A percentile compares a stretch with the other conserved stretches of the same genome.
These are phyloP conservation scores for Aureobasidium sp. DNA, from an alignment of 2,329 filamentous ascomycete species.

Conservation along the genomic window DNA sequence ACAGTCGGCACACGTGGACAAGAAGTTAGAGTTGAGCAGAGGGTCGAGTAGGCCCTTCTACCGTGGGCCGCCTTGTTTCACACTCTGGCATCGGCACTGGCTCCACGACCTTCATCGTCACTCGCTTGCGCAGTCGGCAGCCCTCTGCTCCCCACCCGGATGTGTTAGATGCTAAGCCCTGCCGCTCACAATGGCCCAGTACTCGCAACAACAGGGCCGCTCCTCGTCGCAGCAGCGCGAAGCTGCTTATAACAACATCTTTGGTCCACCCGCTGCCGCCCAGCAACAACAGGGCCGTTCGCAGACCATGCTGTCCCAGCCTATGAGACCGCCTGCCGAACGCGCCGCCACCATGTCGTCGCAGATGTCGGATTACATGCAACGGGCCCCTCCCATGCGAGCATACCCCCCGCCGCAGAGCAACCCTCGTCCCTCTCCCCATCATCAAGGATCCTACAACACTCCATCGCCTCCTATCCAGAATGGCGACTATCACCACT, in stretches of 20 bases:
- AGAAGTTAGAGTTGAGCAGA: constrained; percentile 3
- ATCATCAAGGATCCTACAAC: constrained; percentile 35
- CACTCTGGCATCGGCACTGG: not conserved
- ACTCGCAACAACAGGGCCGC: constrained; percentile 51
- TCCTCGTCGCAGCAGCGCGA: constrained; percentile 63
- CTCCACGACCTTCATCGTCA: not conserved
- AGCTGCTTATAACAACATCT: constrained; percentile 93
- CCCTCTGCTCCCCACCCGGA: not conserved
- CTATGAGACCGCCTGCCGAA: constrained; percentile 52
- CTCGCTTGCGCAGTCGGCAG: not conserved
- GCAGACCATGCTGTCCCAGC: constrained; percentile 86
- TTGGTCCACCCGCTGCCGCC: constrained; percentile 74
- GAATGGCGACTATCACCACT: constrained; percentile 28
- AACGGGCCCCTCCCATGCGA: constrained; percentile 55
- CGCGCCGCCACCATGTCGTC: constrained; percentile 62
- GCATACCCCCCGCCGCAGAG: constrained; percentile 28
- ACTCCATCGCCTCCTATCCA: constrained; percentile 28
- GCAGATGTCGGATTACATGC: constrained; percentile 45
- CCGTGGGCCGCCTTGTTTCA: constrained; percentile 5
- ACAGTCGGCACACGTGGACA: not conserved
- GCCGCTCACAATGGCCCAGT: constrained; percentile 48
- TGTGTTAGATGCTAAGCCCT: not conserved
- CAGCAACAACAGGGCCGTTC: constrained; percentile 55
- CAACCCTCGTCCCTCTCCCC: constrained; percentile 43
- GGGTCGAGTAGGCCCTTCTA: not conserved